Evolutionary conservation across 768 basidiomycete genomes (phyloP).

Genomic region (Pisolithus tinctorius): DNA sequence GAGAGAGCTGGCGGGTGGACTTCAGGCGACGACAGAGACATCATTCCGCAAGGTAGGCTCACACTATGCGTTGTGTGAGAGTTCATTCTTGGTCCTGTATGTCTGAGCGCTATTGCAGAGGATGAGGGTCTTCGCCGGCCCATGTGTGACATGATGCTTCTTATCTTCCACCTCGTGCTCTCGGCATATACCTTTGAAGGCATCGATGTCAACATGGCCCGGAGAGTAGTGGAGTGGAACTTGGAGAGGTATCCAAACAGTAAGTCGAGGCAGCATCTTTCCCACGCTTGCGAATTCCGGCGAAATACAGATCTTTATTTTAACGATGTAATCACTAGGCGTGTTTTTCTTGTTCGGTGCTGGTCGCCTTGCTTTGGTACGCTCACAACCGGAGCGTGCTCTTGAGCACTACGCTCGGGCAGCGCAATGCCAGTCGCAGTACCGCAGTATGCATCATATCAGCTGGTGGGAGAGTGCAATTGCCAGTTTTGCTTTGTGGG

Average conservation of each 20-base stretch:
- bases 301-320: too few species aligned
- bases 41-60: slow-evolving; percentile 40
- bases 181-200: slow-evolving; percentile 70
- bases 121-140: slow-evolving; percentile 78
- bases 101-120: slow-evolving; percentile 20
- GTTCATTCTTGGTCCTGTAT: not conserved
- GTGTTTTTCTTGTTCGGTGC: slow-evolving; percentile 94
- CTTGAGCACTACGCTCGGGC: slow-evolving; percentile 68
- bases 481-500: slow-evolving; percentile 68
- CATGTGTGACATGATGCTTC: slow-evolving; percentile 79
- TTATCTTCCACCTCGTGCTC: slow-evolving; percentile 89
- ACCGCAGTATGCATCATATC: slow-evolving; percentile 71
- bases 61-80: not conserved
- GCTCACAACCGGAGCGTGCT: slow-evolving; percentile 68
- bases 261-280: slow-evolving; percentile 11
- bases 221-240: slow-evolving; percentile 78
- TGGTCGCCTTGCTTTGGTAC: slow-evolving; percentile 70
- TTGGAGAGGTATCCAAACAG: slow-evolving; percentile 74
- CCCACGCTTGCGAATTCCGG: too few species aligned
- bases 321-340: slow-evolving; percentile 33
- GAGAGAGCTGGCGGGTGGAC: slow-evolving; percentile 67
- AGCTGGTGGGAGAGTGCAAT: slow-evolving; percentile 86
- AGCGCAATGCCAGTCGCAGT: slow-evolving; percentile 55
- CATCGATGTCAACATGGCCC: slow-evolving; percentile 68
- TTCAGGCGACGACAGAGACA: slow-evolving; percentile 32